Evolutionary conservation across 2,329 filamentous ascomycete genomes (phyloP).

Genomic region (Talaromyces rugulosus): DNA sequence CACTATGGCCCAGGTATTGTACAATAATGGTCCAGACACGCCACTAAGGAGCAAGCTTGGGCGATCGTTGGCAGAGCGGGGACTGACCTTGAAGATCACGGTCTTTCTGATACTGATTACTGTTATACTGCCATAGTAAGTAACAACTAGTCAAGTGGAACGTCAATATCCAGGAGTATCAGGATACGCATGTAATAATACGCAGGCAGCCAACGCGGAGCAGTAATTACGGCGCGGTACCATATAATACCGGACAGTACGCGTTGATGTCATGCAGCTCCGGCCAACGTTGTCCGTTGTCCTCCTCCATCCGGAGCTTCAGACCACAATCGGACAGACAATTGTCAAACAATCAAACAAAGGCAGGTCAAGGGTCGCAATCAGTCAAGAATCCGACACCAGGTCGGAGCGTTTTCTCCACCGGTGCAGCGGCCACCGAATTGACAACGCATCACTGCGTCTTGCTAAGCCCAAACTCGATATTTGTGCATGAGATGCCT

Average conservation of each 20-base stretch:
- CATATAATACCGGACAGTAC: background rate
- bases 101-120: background rate
- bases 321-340: background rate
- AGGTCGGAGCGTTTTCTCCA: background rate
- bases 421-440: slow-evolving; percentile 48
- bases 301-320: background rate
- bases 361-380: background rate
- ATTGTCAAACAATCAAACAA: background rate
- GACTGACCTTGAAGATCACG: background rate
- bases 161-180: no score
- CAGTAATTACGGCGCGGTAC: no score
- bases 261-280: background rate
- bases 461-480: slow-evolving; percentile 26
- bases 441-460: slow-evolving; percentile 78
- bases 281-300: background rate
- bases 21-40: background rate
- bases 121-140: background rate
- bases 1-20: background rate
- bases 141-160: no score
- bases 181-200: no score
- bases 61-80: background rate
- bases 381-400: background rate
- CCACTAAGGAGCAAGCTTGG: background rate
- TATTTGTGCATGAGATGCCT: background rate
- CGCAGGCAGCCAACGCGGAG: no score